Conservation (phyloP, 129 eudicot species). For the Tagetes patula region DNA sequence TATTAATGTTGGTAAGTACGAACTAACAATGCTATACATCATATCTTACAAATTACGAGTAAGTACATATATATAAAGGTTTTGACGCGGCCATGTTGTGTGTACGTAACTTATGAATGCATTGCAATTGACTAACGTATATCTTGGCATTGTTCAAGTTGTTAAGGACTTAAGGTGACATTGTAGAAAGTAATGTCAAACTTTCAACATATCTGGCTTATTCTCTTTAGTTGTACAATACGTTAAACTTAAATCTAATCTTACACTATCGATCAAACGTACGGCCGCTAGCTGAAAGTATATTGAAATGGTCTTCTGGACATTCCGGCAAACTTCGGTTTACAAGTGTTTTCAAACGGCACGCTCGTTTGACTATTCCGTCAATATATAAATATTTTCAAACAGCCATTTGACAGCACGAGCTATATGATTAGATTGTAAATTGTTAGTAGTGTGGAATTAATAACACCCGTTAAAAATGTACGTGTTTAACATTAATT, state of each 20-base stretch:
- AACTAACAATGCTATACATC: background rate
- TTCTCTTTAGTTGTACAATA: background rate
- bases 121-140: constrained; percentile 6
- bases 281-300: no score
- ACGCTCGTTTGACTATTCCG: no score
- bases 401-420: no score
- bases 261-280: no score
- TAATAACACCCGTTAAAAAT: background rate
- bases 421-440: no score
- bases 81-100: background rate
- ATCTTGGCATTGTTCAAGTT: background rate
- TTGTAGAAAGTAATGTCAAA: no score
- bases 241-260: no score
- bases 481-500: constrained; percentile 1
- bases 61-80: background rate
- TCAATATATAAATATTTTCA: no score
- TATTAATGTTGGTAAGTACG: background rate
- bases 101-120: background rate
- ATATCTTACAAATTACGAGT: background rate
- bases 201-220: background rate
- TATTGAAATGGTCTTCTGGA: no score
- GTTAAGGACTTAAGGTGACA: constrained; percentile 1
- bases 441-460: no score
- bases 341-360: no score
- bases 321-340: no score